Evolutionary conservation across 768 basidiomycete species (phyloP), one percentile per base, ranked within the genome.

Genomic region (Megacollybia marginata): DNA sequence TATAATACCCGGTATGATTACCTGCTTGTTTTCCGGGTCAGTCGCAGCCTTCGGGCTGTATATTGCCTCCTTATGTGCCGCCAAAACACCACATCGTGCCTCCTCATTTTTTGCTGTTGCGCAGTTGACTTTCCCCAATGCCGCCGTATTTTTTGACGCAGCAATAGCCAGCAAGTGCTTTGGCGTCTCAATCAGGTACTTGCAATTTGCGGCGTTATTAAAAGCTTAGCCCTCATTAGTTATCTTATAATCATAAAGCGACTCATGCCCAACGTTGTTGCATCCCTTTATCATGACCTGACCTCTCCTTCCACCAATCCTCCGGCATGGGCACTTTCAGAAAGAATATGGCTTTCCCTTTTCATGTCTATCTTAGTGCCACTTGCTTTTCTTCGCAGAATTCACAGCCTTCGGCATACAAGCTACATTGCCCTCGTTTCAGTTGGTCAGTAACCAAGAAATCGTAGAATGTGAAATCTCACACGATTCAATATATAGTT

Each of bases 141-240:
- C 87, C 0, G 88, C 87, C 1, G 71, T 91, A 35, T 88, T 91
- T 64, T 95, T 98, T 59, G 95, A 97, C 64, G 83, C 83, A 4
- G 95, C 94, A 11, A 92, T 98, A 57, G 92, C 92, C 9, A 85
- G 83, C 63, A 98, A 98, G 63, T 98, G 95, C 65, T 96, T 96
- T 62, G 95, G 95, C 16, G 95, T 98, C 3, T 92, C 90, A 33
- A 84, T 94, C 57, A 92, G 91, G 79, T 92, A 67, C 43, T 77
- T 23, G 8, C n/a, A 4, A 47, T 36, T n/a, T 31, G 8, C 13
- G 31, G 11, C 23, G 6, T 28, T 28, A 28, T 40, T 34, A 15
- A 28, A 19, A 49, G 35, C 44, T 46, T n/a, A 32, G 16, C 34
- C 36, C 34, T 33, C 33, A 18, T 42, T 57, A 91, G 88, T 61